Evolutionary conservation across 805 yeast species (phyloP), one percentile per base, ranked within the genome.

Genomic region (Ogataea parapolymorpha): DNA sequence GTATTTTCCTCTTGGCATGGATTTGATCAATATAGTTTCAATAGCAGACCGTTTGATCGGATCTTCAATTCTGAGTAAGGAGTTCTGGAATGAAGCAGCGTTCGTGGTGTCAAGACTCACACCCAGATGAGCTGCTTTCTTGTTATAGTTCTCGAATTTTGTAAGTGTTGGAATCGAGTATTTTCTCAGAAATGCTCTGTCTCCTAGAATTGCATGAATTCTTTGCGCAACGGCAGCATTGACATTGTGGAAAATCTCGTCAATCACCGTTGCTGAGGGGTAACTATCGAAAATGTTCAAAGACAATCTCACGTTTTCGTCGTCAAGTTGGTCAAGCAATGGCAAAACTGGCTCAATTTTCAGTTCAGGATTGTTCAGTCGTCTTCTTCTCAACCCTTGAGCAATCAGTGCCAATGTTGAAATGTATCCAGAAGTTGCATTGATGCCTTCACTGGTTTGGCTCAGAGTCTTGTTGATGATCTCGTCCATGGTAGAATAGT

Each of bases 221-320:
- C 75, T 79, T 48, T 87, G 85, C 1, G 98, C 99, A 41, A 93
- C 80, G 1, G 95, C 86, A 31, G 79, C 71, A 63, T 93, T 91
- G 4, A 83, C 95, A 59, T 81, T 85, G 53, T 83, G 80, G 54
- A 80, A 75, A 24, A 93, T 72, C 63, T 93, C 98, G 33, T 82
- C 75, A 20, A 87, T 67, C 29, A 88, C 67, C 32, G 76, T 71
- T 29, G 73, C 71, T 0, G 85, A 77, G 11, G 69, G 61, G 35
- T 74, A 71, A 27, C 75, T 72, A 44, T 83, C 80, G 61, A 83
- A 85, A 16, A 88, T 75, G 56, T 88, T 88, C 58, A 86, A 68
- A 49, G 79, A 77, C 39, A 85, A 74, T 35, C 81, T 74, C 9
- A 82, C 86, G 48, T 77, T 79, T 53, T 89, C 96, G 55, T 90